A percentile compares a stretch with the other conserved stretches of the same genome.
These are phyloP conservation scores for Antrodiella citrinella DNA, from an alignment of 768 basidiomycete genomes.

Conservation along the genomic window DNA sequence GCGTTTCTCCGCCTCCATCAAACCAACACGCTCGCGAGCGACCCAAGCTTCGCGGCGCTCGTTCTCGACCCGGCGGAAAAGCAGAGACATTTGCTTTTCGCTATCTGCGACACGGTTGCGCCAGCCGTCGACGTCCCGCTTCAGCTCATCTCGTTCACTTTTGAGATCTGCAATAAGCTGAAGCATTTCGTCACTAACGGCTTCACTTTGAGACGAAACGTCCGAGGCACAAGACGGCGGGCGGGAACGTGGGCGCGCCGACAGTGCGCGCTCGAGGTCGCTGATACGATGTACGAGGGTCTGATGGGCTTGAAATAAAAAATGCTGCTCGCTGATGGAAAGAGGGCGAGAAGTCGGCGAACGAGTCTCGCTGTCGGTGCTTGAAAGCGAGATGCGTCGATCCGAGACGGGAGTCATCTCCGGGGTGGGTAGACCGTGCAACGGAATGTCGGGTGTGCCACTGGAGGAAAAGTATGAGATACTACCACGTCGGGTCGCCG, in stretches of 20 bases:
- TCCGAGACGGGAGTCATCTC: constrained; percentile 64
- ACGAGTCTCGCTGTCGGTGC: constrained; percentile 22
- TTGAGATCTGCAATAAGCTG: constrained; percentile 71
- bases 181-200: constrained; percentile 73
- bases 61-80: constrained; percentile 63
- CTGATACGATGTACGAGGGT: constrained; percentile 76
- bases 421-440: constrained; percentile 57
- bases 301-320: constrained; percentile 79
- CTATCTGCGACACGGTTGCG: constrained; percentile 66
- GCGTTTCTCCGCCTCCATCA: constrained; percentile 63
- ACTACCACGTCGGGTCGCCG: constrained; percentile 48
- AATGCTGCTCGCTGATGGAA: constrained; percentile 72
- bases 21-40: constrained; percentile 60
- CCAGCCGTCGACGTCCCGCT: constrained; percentile 86
- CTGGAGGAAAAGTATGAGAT: constrained; percentile 63
- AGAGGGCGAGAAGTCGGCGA: constrained; percentile 32
- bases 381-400: constrained; percentile 29
- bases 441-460: constrained; percentile 24
- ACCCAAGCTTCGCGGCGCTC: constrained; percentile 82
- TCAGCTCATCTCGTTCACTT: constrained; percentile 82
- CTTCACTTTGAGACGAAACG: constrained; percentile 28
- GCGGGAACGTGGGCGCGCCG: constrained; percentile 32
- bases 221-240: constrained; percentile 42
- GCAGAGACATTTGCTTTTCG: constrained; percentile 58
- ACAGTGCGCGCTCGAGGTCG: constrained; percentile 67